Evolutionary conservation across 192 early-diverging fungal genomes (phyloP).

Genomic region (Coemansia sp.): DNA sequence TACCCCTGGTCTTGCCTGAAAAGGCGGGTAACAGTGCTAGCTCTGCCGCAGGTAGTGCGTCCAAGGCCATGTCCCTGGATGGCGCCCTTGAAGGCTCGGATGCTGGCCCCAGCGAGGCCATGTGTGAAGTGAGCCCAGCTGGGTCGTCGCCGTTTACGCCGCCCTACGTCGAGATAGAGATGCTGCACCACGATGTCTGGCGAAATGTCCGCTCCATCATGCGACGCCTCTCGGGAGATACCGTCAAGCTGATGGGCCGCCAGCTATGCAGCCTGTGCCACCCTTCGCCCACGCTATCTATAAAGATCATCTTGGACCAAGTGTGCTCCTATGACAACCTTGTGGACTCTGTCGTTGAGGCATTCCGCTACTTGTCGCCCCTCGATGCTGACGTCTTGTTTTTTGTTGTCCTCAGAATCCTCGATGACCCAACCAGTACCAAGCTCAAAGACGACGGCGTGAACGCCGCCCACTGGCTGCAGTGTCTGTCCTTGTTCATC

Average conservation of each 20-base stretch:
- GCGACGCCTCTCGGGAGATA: conserved; percentile 54
- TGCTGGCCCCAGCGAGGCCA: neutral
- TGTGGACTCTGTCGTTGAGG: conserved; percentile 49
- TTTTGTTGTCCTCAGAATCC: conserved; percentile 35
- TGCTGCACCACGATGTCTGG: conserved; percentile 26
- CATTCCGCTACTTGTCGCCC: conserved; percentile 50
- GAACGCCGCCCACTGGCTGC: conserved; percentile 51
- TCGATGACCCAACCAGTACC: conserved; percentile 27
- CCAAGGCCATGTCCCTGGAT: conserved; percentile 47
- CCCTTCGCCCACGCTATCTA: conserved; percentile 38
- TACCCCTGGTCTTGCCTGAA: conserved; percentile 19
- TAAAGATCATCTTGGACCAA: conserved; percentile 50
- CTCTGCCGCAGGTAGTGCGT: neutral
- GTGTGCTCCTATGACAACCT: conserved; percentile 57
- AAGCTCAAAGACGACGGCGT: conserved; percentile 49
- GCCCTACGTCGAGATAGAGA: conserved; percentile 35
- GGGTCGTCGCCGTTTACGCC: neutral
- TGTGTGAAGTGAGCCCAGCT: neutral
- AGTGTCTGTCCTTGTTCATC: conserved; percentile 48
- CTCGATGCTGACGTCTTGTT: conserved; percentile 49
- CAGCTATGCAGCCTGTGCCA: conserved; percentile 50
- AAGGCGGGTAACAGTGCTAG: neutral
- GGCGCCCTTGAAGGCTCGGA: conserved; percentile 35
- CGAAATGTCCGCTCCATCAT: conserved; percentile 52
- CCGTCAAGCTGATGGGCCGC: conserved; percentile 45